Conservation (phyloP, 805 yeast genomes). For the Lipomyces chichibuensis region DNA sequence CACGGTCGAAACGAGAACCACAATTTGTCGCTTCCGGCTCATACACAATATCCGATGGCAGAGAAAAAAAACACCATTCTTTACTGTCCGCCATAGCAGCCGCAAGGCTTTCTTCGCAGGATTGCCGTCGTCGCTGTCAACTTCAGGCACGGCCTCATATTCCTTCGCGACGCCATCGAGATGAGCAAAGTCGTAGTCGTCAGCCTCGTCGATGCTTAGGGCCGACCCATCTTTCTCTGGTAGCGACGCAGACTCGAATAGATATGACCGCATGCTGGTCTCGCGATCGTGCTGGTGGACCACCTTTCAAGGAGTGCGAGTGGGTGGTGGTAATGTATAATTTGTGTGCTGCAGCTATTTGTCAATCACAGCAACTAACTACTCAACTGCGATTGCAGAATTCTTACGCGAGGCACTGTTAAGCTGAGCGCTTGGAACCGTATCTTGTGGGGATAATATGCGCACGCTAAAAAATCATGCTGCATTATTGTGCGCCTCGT, state of each 20-base stretch:
- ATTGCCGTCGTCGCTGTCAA: conserved; percentile 7
- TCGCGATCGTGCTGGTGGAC: neutral
- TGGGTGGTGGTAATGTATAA: too few relatives aligned
- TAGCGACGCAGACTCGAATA: conserved; percentile 32
- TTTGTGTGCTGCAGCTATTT: too few relatives aligned
- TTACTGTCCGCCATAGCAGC: conserved; percentile 1
- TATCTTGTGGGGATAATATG: neutral
- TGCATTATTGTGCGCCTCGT: neutral
- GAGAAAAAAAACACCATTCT: neutral
- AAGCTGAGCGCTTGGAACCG: neutral
- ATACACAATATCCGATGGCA: conserved; percentile 26
- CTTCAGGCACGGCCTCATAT: conserved; percentile 22
- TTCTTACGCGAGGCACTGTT: too few relatives aligned
- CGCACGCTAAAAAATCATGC: neutral
- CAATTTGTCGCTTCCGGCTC: conserved; percentile 26
- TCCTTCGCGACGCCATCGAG: conserved; percentile 37
- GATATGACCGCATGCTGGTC: conserved; percentile 28
- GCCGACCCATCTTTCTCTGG: conserved; percentile 21
- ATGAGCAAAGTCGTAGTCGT: conserved; percentile 31
- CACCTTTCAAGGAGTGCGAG: neutral
- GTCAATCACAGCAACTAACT: too few relatives aligned
- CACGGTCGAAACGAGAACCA: conserved; percentile 19
- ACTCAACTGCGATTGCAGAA: too few relatives aligned
- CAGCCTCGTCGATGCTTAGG: conserved; percentile 30
- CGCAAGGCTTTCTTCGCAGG: conserved; percentile 12